phyloP scores from a whole-genome alignment of 176 grass and related monocot genomes.

The Tillandsia leiboldiana region DNA sequence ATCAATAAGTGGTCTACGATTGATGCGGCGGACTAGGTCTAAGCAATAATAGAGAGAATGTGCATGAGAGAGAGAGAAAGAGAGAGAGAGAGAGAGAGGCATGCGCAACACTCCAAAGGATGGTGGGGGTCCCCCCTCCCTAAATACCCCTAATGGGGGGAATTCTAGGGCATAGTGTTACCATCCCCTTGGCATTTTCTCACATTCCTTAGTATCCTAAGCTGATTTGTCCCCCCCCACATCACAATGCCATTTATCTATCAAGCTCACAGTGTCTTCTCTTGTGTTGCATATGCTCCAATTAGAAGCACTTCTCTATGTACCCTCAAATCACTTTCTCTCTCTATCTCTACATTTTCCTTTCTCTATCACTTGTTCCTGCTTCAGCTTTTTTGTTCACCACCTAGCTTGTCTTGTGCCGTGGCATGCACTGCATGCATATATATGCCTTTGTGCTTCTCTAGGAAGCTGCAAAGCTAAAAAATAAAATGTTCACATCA shows the following conservation, averaged over 20 bases:
- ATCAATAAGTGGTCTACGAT: no score
- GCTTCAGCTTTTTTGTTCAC: conserved; percentile 5
- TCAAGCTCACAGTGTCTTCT: conserved; percentile 7
- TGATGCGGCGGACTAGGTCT: no score
- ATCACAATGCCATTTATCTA: conserved; percentile 15
- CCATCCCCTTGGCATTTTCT: conserved; percentile 15
- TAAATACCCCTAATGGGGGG: neutral
- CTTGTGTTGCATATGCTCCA: neutral
- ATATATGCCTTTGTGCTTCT: conserved; percentile 4
- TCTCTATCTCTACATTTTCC: neutral
- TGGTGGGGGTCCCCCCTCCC: neutral
- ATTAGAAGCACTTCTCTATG: conserved; percentile 16
- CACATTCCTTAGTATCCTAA: conserved; percentile 16
- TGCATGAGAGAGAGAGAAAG: neutral
- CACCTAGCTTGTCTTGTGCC: conserved; percentile 1
- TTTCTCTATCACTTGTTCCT: conserved; percentile 8
- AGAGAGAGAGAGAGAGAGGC: neutral
- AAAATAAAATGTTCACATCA: neutral
- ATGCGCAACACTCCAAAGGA: neutral
- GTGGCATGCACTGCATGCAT: neutral
- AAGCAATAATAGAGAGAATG: no score
- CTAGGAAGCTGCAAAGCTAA: conserved; percentile 10
- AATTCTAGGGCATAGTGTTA: neutral
- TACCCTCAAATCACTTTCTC: conserved; percentile 11
- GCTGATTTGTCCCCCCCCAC: conserved; percentile 9